These are phyloP conservation scores for Paratrypanosoma confusum DNA, from an alignment of 208 protist species.

Conservation along the genomic window DNA sequence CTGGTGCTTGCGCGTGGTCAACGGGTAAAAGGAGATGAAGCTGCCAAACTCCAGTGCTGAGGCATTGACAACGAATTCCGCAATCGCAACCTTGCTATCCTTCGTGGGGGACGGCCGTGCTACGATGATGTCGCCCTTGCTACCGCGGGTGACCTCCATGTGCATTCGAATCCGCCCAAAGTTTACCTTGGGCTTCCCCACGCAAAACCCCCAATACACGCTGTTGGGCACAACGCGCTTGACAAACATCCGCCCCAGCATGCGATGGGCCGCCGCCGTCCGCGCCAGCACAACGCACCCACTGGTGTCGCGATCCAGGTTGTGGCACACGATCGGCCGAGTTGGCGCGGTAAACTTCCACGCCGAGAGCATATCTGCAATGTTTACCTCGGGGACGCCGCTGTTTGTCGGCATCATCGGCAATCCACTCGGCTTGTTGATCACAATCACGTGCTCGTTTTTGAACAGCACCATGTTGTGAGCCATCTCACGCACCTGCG, in stretches of 20 bases:
- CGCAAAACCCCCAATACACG: constrained; percentile 87
- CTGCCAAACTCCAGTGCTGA: constrained; percentile 75
- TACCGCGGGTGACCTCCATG: constrained; percentile 72
- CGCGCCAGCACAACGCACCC: constrained; percentile 85
- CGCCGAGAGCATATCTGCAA: constrained; percentile 76
- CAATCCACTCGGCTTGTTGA: constrained; percentile 88
- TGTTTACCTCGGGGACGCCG: constrained; percentile 76
- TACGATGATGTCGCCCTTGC: constrained; percentile 57
- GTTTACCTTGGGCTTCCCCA: constrained; percentile 76
- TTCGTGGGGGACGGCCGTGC: constrained; percentile 65
- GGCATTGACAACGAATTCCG: constrained; percentile 87
- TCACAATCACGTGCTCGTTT: constrained; percentile 89
- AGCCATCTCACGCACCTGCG: constrained; percentile 54
- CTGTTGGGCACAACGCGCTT: constrained; percentile 85
- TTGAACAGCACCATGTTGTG: constrained; percentile 90
- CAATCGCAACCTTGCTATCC: constrained; percentile 68
- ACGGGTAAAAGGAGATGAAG: constrained; percentile 86
- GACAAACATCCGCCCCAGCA: constrained; percentile 84
- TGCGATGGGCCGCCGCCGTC: constrained; percentile 62
- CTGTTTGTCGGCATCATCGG: constrained; percentile 83
- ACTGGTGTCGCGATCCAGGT: constrained; percentile 83
- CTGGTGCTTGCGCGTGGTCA: constrained; percentile 81
- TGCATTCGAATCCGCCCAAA: constrained; percentile 88
- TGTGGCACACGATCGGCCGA: constrained; percentile 79
- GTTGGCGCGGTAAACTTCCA: constrained; percentile 77